phyloP scores from a whole-genome alignment of 805 yeast species.

The Candida palmyrensis region DNA sequence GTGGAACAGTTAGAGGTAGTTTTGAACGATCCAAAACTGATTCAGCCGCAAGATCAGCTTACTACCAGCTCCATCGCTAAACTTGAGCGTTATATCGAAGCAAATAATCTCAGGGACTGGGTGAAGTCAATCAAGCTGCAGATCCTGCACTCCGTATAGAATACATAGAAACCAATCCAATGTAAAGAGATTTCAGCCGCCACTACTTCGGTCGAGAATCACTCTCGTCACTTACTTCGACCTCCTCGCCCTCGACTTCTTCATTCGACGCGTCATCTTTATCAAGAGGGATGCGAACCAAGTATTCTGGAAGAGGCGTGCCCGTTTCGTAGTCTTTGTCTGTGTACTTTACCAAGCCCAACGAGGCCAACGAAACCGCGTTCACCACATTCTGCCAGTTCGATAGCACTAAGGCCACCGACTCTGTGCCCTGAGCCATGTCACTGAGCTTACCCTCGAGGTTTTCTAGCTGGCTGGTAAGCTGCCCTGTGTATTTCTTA shows the following conservation, averaged over 20 bases:
- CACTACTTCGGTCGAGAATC: too few relatives aligned
- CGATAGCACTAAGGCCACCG: slow-evolving; percentile 52
- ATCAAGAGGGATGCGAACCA: slow-evolving; percentile 53
- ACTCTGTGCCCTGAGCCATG: slow-evolving; percentile 53
- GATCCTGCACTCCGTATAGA: too few relatives aligned
- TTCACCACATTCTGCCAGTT: slow-evolving; percentile 63
- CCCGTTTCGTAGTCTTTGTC: slow-evolving; percentile 37
- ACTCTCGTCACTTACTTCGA: slow-evolving; percentile 6
- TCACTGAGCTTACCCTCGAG: slow-evolving; percentile 45
- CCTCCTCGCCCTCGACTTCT: slow-evolving; percentile 9
- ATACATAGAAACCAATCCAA: too few relatives aligned
- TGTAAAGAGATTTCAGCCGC: too few relatives aligned
- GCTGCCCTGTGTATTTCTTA: slow-evolving; percentile 37
- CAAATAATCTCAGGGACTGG: slow-evolving; percentile 6
- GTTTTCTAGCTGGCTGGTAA: slow-evolving; percentile 44
- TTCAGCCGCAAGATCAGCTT: slow-evolving; percentile 7
- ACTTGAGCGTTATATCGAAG: slow-evolving; percentile 4
- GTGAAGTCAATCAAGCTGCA: slow-evolving; percentile 16
- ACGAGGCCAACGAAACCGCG: slow-evolving; percentile 56
- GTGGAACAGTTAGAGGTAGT: slow-evolving; percentile 11
- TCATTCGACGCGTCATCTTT: slow-evolving; percentile 21
- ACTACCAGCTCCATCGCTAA: slow-evolving; percentile 6
- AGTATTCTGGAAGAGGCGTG: slow-evolving; percentile 58
- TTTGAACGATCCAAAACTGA: slow-evolving; percentile 9
- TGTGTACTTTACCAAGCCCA: slow-evolving; percentile 42